These are phyloP conservation scores for Syncephalis fuscata DNA, from an alignment of 371 early-diverging fungal species.

Conservation along the genomic window DNA sequence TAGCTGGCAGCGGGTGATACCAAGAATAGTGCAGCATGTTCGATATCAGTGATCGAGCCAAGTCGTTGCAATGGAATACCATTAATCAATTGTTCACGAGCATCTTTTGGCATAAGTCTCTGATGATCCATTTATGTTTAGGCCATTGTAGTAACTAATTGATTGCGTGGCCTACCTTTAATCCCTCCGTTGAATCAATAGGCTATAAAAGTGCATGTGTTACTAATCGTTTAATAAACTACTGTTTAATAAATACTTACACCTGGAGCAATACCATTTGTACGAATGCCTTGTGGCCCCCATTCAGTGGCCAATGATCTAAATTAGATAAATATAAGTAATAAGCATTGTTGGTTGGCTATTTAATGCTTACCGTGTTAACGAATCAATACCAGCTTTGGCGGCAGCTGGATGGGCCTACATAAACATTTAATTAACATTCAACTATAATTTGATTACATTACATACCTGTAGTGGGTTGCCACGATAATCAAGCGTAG, in stretches of 20 bases:
- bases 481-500: conserved; percentile 45
- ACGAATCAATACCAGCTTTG: conserved; percentile 30
- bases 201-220: conserved; percentile 5
- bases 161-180: conserved; percentile 12
- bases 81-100: not conserved
- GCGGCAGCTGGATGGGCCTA: conserved; percentile 29
- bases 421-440: conserved; percentile 1
- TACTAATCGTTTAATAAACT: not conserved
- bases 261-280: conserved; percentile 38
- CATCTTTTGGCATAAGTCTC: conserved; percentile 4
- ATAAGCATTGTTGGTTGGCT: not conserved
- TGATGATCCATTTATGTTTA: conserved; percentile 10
- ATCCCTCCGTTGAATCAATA: conserved; percentile 35
- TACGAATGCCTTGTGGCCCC: conserved; percentile 36
- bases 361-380: conserved; percentile 12
- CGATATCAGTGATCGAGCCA: conserved; percentile 45
- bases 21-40: conserved; percentile 50
- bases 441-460: conserved; percentile 7
- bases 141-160: conserved; percentile 5
- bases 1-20: conserved; percentile 40
- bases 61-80: conserved; percentile 5
- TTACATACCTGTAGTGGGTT: not conserved
- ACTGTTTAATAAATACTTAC: not conserved
- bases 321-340: conserved; percentile 1
- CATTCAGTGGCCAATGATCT: conserved; percentile 28